Conservation (phyloP, 768 basidiomycete genomes). For the Asterophora parasitica region DNA sequence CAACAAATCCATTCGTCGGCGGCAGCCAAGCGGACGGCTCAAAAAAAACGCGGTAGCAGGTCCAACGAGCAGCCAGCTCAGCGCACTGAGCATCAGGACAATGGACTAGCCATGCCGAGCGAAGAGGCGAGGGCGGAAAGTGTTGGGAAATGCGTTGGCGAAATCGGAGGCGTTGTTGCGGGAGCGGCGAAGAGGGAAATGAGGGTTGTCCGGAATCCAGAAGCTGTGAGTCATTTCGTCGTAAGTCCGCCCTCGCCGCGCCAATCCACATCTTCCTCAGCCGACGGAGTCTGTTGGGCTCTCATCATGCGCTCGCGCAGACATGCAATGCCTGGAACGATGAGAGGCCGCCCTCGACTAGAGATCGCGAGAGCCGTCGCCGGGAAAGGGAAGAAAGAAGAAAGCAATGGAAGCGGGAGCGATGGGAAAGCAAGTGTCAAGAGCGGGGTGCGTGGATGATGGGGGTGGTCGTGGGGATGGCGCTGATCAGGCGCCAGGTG, state of each 20-base stretch:
- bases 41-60: slow-evolving; percentile 5
- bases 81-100: slow-evolving; percentile 20
- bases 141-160: slow-evolving; percentile 19
- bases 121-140: slow-evolving; percentile 19
- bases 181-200: slow-evolving; percentile 11
- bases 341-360: slow-evolving; percentile 18
- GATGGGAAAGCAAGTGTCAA: slow-evolving; percentile 11
- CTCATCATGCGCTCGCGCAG: slow-evolving; percentile 20
- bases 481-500: slow-evolving; percentile 42
- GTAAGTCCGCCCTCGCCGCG: slow-evolving; percentile 22
- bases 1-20: slow-evolving; percentile 15
- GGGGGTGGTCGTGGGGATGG: slow-evolving; percentile 12
- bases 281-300: slow-evolving; percentile 18
- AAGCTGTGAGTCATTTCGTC: slow-evolving; percentile 21
- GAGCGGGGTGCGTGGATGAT: slow-evolving; percentile 14
- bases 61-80: slow-evolving; percentile 10
- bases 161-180: slow-evolving; percentile 12
- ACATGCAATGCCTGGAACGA: slow-evolving; percentile 33
- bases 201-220: slow-evolving; percentile 17
- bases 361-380: slow-evolving; percentile 11
- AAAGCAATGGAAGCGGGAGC: slow-evolving; percentile 21
- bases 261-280: slow-evolving; percentile 24
- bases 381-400: slow-evolving; percentile 9
- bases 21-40: slow-evolving; percentile 11
- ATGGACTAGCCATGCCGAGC: slow-evolving; percentile 34